A percentile compares a stretch with the other conserved stretches of the same genome.
These are phyloP conservation scores for Kewa caespitosa DNA, from an alignment of 179 eudicot species.

Conservation along the genomic window DNA sequence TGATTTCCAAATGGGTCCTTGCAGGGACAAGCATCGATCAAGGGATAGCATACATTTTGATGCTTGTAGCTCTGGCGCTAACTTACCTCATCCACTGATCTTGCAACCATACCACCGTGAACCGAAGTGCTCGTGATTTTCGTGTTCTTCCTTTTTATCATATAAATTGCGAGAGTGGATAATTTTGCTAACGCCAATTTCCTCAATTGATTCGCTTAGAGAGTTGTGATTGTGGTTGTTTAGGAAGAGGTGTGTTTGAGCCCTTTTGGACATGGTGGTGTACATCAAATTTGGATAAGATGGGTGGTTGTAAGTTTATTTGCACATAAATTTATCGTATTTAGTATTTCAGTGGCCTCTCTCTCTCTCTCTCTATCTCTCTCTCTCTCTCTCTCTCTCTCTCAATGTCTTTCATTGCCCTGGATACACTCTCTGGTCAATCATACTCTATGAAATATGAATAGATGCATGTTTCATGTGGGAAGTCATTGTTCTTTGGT, in stretches of 20 bases:
- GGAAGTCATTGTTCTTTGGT: too few species aligned
- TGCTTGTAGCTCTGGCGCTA: slow-evolving; percentile 40
- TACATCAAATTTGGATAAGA: slow-evolving; percentile 26
- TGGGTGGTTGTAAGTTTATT: slow-evolving; percentile 22
- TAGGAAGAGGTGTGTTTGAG: slow-evolving; percentile 29
- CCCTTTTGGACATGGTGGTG: slow-evolving; percentile 20
- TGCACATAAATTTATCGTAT: slow-evolving; percentile 21
- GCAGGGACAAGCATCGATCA: slow-evolving; percentile 43
- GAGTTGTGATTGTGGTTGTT: slow-evolving; percentile 23
- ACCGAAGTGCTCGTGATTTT: slow-evolving; percentile 26
- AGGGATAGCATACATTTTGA: slow-evolving; percentile 40
- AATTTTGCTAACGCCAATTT: slow-evolving; percentile 21
- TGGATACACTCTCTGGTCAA: background rate
- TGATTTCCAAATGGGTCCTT: background rate
- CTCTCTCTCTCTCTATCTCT: background rate
- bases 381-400: background rate
- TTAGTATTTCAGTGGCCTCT: slow-evolving; percentile 15
- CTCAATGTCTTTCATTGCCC: background rate
- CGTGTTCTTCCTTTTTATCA: slow-evolving; percentile 13
- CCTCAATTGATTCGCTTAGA: slow-evolving; percentile 25
- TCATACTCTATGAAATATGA: too few species aligned
- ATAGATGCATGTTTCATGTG: background rate
- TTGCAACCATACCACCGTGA: slow-evolving; percentile 15
- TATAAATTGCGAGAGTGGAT: slow-evolving; percentile 20
- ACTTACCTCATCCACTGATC: slow-evolving; percentile 47